Evolutionary conservation across 176 grass and related monocot genomes (phyloP).

Genomic region (Eragrostis nindensis): DNA sequence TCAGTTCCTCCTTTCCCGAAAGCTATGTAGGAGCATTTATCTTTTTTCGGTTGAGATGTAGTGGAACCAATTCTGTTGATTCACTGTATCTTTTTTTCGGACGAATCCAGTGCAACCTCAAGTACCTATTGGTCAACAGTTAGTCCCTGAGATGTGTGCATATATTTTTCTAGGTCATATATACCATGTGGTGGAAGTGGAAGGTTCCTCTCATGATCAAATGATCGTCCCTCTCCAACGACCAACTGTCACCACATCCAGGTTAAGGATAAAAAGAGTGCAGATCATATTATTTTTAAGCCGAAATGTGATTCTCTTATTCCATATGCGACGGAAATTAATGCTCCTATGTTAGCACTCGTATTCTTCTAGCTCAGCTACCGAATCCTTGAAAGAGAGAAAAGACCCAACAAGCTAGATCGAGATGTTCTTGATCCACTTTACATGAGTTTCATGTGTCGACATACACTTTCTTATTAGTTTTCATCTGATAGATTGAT

Average conservation of each 20-base stretch:
- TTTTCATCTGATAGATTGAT: slow-evolving; percentile 21
- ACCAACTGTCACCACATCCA: slow-evolving; percentile 18
- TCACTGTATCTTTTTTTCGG: not conserved
- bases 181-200: slow-evolving; percentile 2
- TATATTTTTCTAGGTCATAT: slow-evolving; percentile 49
- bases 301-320: too few species aligned
- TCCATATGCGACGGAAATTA: too few species aligned
- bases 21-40: not conserved
- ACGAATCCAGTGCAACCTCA: not conserved
- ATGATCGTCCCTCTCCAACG: slow-evolving; percentile 5
- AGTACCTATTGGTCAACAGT: not conserved
- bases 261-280: slow-evolving; percentile 33
- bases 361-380: slow-evolving; percentile 21
- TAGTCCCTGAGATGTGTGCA: slow-evolving; percentile 20
- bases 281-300: too few species aligned
- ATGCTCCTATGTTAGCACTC: slow-evolving; percentile 8
- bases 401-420: slow-evolving; percentile 14
- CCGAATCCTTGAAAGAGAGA: slow-evolving; percentile 5
- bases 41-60: not conserved
- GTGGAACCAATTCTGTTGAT: not conserved
- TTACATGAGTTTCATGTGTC: slow-evolving; percentile 31
- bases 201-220: slow-evolving; percentile 15
- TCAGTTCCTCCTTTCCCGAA: not conserved
- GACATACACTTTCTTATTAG: not conserved
- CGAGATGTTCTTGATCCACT: not conserved